Base-by-base conservation (phyloP, 192 early-diverging fungal genomes). In the Paraglomus occultum region DNA sequence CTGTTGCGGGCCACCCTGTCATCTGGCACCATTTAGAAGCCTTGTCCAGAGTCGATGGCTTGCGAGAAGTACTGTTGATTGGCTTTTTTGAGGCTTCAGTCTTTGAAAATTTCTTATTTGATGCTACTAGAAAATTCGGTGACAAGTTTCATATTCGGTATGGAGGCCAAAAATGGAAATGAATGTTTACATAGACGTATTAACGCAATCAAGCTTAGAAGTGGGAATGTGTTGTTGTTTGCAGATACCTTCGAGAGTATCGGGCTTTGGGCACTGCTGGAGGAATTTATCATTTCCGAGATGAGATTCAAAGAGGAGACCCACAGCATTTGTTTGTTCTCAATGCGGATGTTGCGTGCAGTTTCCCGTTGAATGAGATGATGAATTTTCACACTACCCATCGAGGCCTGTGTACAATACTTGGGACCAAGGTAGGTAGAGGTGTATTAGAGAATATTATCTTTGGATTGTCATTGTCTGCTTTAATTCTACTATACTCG, bases 281-380 rank as follows among this genome's bases (percentile, higher is more conserved):
- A 66, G 95, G 95, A 23, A 79, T 99, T 70, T 96, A 94, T 84
- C 97, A 99, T 78, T 99, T 99, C 89, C 92, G 97, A 72, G 95
- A 99, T 77, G 92, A 97, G 80, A 96, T 99, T 73, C 70, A 94
- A 71, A 87, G 92, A 47, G 95, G 94, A 47, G 84, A 89, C 70
- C 94, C 95, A 14, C 89, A 95, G 58, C 88, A 92, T 73, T 87
- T 99, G 70, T 97, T 97, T 79, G 95, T 99, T 71, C 81, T 99
- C 72, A 94, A 99, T 79, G 94, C 93, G 31, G 97, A 99, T 77
- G 94, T 99, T 71, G 94, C 93, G 51, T 94, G 90, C 65, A 91
- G 89, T 22, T 97, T 96, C 86, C 95, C 97, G 23, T 85, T 99
- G 68, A 80, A 80, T 68, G 90, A 88, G 47, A 92, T 99, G 87